Percentiles rank a stretch among this genome's conserved stretches.
Evolutionary conservation across 805 yeast genomes (phyloP).

Genomic region (Dipodascopsis tothii): DNA sequence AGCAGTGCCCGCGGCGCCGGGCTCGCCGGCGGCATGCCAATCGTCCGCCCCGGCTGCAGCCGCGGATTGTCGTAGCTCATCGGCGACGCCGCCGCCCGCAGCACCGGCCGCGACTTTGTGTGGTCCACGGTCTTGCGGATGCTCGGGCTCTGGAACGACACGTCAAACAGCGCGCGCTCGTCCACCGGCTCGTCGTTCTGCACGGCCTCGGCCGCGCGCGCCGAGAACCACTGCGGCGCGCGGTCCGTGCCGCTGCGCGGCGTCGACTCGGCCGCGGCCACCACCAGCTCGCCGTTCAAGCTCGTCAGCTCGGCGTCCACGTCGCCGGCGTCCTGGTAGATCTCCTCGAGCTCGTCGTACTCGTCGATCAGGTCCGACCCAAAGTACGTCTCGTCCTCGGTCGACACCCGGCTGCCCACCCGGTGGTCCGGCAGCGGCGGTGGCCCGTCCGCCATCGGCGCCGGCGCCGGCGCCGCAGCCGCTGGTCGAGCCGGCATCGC

Average conservation of each 20-base stretch:
- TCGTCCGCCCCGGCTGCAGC: neutral
- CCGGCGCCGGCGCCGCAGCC: neutral
- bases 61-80: constrained; percentile 8
- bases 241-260: constrained; percentile 1
- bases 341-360: constrained; percentile 9
- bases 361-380: constrained; percentile 17
- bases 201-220: constrained; percentile 27
- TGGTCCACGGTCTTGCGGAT: constrained; percentile 28
- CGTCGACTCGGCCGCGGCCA: no score
- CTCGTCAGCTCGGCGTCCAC: neutral
- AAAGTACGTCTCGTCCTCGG: constrained; percentile 2
- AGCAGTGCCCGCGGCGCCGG: no score
- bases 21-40: constrained; percentile 9
- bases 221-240: constrained; percentile 23
- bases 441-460: neutral
- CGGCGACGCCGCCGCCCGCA: constrained; percentile 1
- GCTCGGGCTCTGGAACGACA: constrained; percentile 24
- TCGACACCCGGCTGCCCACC: neutral
- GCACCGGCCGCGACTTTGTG: constrained; percentile 25
- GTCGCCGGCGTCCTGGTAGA: neutral
- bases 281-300: constrained; percentile 1
- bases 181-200: constrained; percentile 25
- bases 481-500: no score
- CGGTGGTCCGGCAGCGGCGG: neutral
- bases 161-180: constrained; percentile 23